These are phyloP conservation scores for Corniculantispora saksenae DNA, from an alignment of 2,329 filamentous ascomycete species.

Conservation along the genomic window DNA sequence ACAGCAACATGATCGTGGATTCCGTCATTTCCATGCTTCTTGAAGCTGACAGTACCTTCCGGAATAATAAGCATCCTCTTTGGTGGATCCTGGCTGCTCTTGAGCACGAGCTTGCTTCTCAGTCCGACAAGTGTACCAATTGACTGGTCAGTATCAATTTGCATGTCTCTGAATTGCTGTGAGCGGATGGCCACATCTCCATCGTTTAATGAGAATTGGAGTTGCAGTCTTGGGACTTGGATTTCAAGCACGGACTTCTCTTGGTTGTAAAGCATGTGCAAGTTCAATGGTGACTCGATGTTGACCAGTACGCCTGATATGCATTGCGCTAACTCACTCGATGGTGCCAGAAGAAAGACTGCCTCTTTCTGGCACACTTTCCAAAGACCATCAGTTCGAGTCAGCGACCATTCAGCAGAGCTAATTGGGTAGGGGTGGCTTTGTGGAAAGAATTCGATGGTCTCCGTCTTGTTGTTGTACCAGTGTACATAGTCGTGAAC, in stretches of 20 bases:
- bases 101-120: conserved; percentile 49
- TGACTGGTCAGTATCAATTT: conserved; percentile 46
- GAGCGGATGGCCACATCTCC: conserved; percentile 38
- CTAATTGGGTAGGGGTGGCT: conserved; percentile 19
- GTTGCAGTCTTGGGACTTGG: conserved; percentile 47
- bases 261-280: neutral
- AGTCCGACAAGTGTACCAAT: conserved; percentile 53
- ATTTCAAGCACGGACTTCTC: conserved; percentile 33
- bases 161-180: conserved; percentile 51
- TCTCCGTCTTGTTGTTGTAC: conserved; percentile 35
- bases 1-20: neutral
- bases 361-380: neutral
- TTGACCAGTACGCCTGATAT: neutral
- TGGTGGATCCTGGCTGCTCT: neutral
- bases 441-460: conserved; percentile 24
- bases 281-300: neutral
- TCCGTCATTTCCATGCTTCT: neutral
- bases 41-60: neutral
- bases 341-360: neutral
- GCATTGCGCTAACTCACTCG: neutral
- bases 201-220: conserved; percentile 45
- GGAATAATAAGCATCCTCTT: neutral
- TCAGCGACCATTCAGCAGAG: neutral
- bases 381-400: neutral
- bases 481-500: conserved; percentile 46